Percentiles rank a stretch among this genome's conserved stretches.
phyloP scores from a whole-genome alignment of 2,329 filamentous ascomycete species.

The Venturiaceae sp. region DNA sequence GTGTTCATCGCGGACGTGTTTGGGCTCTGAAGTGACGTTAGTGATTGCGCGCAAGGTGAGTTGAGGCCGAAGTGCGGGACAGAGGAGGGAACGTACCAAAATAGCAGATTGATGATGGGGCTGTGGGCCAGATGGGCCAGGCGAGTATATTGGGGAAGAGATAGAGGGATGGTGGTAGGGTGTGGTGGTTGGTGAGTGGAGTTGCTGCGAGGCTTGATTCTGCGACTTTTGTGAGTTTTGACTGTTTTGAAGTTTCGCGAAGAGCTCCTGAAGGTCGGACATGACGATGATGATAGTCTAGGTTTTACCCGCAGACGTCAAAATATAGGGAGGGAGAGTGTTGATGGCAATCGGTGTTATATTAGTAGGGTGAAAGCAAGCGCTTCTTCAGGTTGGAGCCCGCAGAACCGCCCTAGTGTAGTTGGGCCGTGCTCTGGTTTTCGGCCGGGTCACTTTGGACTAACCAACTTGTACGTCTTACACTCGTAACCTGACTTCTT shows the following conservation, averaged over 20 bases:
- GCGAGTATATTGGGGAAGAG: conserved; percentile 48
- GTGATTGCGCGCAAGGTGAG: not conserved
- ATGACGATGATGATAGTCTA: not conserved
- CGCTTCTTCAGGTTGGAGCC: too few relatives aligned
- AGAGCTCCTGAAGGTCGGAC: conserved; percentile 5
- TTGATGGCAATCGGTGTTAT: not conserved
- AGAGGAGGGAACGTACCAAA: conserved; percentile 21
- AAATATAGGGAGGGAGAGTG: not conserved
- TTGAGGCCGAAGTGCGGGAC: not conserved
- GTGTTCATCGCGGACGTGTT: conserved; percentile 36
- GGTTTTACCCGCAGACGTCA: conserved; percentile 1
- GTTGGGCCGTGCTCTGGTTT: too few relatives aligned
- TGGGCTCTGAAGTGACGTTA: conserved; percentile 31
- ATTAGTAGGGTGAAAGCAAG: too few relatives aligned
- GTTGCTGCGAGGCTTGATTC: not conserved
- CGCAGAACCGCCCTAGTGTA: too few relatives aligned
- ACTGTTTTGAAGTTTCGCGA: conserved; percentile 6
- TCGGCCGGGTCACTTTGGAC: too few relatives aligned
- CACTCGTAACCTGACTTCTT: too few relatives aligned
- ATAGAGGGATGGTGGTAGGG: conserved; percentile 36
- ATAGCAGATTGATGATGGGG: conserved; percentile 48
- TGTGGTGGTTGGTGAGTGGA: not conserved
- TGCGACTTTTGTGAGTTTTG: not conserved
- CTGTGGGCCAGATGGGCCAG: conserved; percentile 41
- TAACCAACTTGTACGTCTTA: too few relatives aligned